Evolutionary conservation across 1,284 basidiomycete species (phyloP).

Genomic region (Puccinia novopanici): DNA sequence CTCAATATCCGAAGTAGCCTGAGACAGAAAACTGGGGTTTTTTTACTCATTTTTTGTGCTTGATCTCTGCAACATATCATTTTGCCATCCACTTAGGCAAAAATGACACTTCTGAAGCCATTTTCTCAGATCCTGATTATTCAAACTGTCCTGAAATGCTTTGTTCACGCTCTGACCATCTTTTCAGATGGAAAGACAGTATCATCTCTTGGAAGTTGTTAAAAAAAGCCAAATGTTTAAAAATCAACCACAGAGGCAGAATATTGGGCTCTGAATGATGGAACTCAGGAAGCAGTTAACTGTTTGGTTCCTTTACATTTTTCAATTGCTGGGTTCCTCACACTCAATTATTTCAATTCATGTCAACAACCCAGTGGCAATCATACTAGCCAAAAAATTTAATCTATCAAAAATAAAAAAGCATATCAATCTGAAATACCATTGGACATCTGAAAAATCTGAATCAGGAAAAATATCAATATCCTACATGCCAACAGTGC

Average conservation of each 20-base stretch:
- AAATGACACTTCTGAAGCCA: no score
- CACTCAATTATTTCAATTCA: neutral
- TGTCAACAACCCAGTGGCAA: constrained; percentile 18
- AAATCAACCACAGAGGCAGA: constrained; percentile 41
- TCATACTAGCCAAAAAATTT: neutral
- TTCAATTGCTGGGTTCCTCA: neutral
- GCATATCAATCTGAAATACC: constrained; percentile 18
- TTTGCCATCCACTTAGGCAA: no score
- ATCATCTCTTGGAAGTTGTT: constrained; percentile 38
- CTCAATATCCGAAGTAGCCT: no score
- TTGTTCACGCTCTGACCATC: constrained; percentile 42
- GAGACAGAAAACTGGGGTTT: no score
- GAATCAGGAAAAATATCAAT: neutral
- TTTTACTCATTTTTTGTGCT: no score
- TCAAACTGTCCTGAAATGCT: constrained; percentile 28
- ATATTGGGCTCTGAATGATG: neutral
- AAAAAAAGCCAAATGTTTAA: no score
- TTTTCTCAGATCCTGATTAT: no score
- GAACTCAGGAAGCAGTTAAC: no score
- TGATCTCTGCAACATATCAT: no score
- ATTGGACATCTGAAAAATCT: neutral
- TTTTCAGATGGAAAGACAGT: constrained; percentile 24
- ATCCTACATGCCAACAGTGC: no score
- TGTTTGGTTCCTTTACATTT: neutral
- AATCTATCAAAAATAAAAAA: neutral